Conservation (phyloP, 208 protist genomes). For the Lotmaria passim region DNA sequence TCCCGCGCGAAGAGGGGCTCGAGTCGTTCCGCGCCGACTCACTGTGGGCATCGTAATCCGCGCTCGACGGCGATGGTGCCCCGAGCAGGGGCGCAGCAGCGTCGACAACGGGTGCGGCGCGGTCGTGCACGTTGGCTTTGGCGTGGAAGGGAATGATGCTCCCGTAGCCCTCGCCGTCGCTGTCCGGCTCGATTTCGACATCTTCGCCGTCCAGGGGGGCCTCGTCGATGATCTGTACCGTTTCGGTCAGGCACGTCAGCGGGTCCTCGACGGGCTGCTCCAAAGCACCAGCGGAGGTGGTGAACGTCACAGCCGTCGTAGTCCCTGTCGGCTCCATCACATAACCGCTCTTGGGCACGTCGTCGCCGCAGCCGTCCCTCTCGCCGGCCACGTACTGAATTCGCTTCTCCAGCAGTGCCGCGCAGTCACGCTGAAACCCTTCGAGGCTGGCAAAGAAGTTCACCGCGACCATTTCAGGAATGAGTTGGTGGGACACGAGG, state of each 20-base stretch:
- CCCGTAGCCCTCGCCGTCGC: slow-evolving; percentile 86
- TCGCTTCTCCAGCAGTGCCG: slow-evolving; percentile 24
- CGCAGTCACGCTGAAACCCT: slow-evolving; percentile 55
- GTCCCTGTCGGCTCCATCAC: neutral
- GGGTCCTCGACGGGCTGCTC: slow-evolving; percentile 50
- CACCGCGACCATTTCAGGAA: slow-evolving; percentile 83
- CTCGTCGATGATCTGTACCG: slow-evolving; percentile 56
- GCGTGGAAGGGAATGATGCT: slow-evolving; percentile 53
- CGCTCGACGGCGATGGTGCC: neutral
- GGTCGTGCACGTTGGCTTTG: neutral
- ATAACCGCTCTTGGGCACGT: neutral
- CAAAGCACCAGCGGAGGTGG: too few relatives aligned
- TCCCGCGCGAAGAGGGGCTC: too few relatives aligned
- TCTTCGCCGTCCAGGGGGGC: slow-evolving; percentile 69
- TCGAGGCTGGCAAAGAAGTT: slow-evolving; percentile 88
- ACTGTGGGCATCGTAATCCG: neutral
- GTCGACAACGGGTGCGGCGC: neutral
- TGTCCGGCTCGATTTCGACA: slow-evolving; percentile 69
- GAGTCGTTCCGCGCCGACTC: neutral
- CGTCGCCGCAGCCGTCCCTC: neutral
- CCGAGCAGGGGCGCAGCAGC: too few relatives aligned
- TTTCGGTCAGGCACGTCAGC: slow-evolving; percentile 35
- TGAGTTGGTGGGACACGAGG: slow-evolving; percentile 81
- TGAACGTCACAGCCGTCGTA: too few relatives aligned
- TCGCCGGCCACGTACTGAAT: slow-evolving; percentile 5